These are phyloP conservation scores for Cyberlindnera saturnus DNA, from an alignment of 805 yeast genomes.

Conservation along the genomic window DNA sequence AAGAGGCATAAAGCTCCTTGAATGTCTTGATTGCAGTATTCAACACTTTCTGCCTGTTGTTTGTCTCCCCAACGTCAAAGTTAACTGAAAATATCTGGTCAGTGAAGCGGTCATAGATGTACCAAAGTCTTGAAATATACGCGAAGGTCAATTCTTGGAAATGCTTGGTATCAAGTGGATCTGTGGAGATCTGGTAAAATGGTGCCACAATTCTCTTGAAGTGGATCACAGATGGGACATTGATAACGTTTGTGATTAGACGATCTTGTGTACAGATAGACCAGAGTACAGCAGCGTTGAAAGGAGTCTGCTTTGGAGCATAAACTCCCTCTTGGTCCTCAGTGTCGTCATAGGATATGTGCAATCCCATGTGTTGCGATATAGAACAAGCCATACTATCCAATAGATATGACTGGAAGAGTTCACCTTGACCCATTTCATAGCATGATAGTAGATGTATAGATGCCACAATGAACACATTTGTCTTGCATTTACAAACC, in stretches of 20 bases:
- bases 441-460: constrained; percentile 25
- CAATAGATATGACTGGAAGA: constrained; percentile 26
- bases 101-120: constrained; percentile 27
- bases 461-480: constrained; percentile 17
- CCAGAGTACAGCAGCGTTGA: constrained; percentile 26
- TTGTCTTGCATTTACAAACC: constrained; percentile 6
- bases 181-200: constrained; percentile 19
- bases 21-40: constrained; percentile 20
- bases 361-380: constrained; percentile 30
- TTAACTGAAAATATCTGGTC: constrained; percentile 29
- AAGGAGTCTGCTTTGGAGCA: constrained; percentile 15
- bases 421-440: constrained; percentile 26
- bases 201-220: constrained; percentile 29
- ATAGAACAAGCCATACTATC: constrained; percentile 27
- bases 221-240: constrained; percentile 29
- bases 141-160: constrained; percentile 23
- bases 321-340: constrained; percentile 1
- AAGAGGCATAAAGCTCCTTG: constrained; percentile 19
- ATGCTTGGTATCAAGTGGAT: constrained; percentile 3
- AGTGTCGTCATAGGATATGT: constrained; percentile 18
- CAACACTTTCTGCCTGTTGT: constrained; percentile 21
- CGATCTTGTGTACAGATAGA: constrained; percentile 28
- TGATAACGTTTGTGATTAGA: constrained; percentile 20
- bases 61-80: constrained; percentile 29
- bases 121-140: constrained; percentile 24